Evolutionary conservation across 805 yeast genomes (phyloP).

Genomic region (Lipomyces anomalus): DNA sequence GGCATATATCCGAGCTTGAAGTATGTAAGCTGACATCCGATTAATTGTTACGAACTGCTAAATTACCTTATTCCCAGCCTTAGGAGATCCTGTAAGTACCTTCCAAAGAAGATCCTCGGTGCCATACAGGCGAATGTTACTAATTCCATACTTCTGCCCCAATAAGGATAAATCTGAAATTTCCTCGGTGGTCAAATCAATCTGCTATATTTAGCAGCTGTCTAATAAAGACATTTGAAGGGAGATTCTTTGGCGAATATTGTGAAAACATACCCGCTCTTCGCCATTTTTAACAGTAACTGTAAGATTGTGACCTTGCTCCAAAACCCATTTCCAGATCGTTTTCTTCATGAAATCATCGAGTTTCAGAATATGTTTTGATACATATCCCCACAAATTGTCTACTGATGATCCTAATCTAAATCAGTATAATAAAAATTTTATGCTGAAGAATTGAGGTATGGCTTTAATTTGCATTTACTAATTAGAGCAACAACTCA

Average conservation of each 20-base stretch:
- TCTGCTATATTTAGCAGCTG: too few relatives aligned
- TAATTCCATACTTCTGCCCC: conserved; percentile 12
- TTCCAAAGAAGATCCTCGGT: conserved; percentile 35
- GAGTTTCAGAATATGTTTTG: neutral
- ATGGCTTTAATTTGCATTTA: too few relatives aligned
- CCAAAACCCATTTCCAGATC: neutral
- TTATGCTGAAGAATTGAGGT: conserved; percentile 31
- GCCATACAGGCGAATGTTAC: conserved; percentile 26
- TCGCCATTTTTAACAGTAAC: too few relatives aligned
- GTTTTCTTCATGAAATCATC: neutral
- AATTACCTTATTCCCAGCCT: neutral
- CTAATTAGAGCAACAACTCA: neutral
- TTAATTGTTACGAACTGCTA: too few relatives aligned
- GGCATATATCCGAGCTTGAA: conserved; percentile 33
- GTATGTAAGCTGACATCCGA: neutral
- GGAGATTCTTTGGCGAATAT: too few relatives aligned
- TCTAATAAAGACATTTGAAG: too few relatives aligned
- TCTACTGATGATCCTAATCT: neutral
- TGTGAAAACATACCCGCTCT: too few relatives aligned
- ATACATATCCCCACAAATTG: neutral
- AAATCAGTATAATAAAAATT: conserved; percentile 1
- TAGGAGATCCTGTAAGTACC: conserved; percentile 33
- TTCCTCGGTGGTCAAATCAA: too few relatives aligned
- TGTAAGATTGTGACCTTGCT: too few relatives aligned
- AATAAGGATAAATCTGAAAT: conserved; percentile 14